A percentile compares a stretch with the other conserved stretches of the same genome.
Conservation (phyloP, 192 early-diverging fungal species). For the Rhizophagus prolifer region DNA sequence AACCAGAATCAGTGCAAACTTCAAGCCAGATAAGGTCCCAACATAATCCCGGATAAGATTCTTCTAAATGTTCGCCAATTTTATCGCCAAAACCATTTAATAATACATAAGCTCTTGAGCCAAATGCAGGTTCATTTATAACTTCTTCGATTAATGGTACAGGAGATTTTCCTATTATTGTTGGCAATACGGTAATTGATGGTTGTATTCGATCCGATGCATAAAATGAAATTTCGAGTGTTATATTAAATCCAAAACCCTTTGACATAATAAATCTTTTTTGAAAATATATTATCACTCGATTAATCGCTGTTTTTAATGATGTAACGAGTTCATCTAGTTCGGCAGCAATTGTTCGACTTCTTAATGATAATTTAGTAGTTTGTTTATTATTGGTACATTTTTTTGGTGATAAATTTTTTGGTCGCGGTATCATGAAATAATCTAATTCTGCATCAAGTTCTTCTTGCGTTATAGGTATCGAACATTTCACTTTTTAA, state of each 20-base stretch:
- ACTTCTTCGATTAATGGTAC: background rate
- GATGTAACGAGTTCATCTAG: background rate
- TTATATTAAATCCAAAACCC: constrained; percentile 2
- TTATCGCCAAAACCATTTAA: constrained; percentile 18
- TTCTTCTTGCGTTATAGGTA: constrained; percentile 25
- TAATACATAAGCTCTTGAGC: background rate
- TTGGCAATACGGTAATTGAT: background rate
- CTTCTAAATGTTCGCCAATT: constrained; percentile 19
- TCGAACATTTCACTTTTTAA: background rate
- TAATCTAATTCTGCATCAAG: constrained; percentile 20
- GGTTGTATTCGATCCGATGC: background rate
- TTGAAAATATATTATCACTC: constrained; percentile 1
- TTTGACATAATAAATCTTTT: constrained; percentile 14
- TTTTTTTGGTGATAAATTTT: background rate
- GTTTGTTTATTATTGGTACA: background rate
- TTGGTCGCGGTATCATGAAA: constrained; percentile 23
- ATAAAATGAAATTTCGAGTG: constrained; percentile 14
- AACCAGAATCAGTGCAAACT: background rate
- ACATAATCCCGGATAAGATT: background rate
- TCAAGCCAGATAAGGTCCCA: constrained; percentile 11
- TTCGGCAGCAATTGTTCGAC: constrained; percentile 5
- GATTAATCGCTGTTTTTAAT: background rate
- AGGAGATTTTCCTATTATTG: constrained; percentile 14
- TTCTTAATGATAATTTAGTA: constrained; percentile 4
- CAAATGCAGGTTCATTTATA: background rate